Evolutionary conservation across 257 asterid genomes (phyloP), one percentile per base, ranked within the genome.

Genomic region (Primulina eburnea): DNA sequence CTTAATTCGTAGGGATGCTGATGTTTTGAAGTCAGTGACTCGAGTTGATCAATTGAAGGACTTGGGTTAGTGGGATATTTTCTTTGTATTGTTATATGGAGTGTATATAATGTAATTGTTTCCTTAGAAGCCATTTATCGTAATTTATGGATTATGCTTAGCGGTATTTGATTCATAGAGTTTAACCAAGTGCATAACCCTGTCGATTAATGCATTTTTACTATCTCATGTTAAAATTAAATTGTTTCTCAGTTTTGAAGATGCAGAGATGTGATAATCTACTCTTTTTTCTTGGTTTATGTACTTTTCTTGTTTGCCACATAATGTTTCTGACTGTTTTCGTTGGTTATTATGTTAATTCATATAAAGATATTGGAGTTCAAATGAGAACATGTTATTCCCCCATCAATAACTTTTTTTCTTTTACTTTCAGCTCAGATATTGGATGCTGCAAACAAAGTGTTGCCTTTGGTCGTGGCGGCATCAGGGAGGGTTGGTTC

Each of bases 401-500:
- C 40, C 32, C 72, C 2, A 20, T 50, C 32, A 9, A 65, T 20
- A 32, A 62, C 32, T 73, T 35, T 60, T 63, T 63, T 56, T 55
- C 65, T 76, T 62, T 30, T 66, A 38, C 63, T 59, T 74, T 74
- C 83, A 91, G 99, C 96, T 58, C 90, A 88, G 76, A 79, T 94
- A 70, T 78, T 94, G 78, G 97, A 91, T 74, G 88, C 89, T 52
- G 96, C 95, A 24, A 85, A 85, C 86, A 90, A 85, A 77, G 89
- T 88, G 61, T 78, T 94, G 86, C 99, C 99, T 14, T 73, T 86
- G 80, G 92, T 94, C 65, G 97, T 94, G 71, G 85, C 96, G 1
- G 86, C 89, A 34, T 88, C 97, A 64, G 99, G 99, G 77, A 86
- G 96, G 84, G 99, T 89, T 78, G 95, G 97, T 70, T 85, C 99